These are phyloP conservation scores for Ustilago trichophora DNA, from an alignment of 1,284 basidiomycete genomes.

Conservation along the genomic window DNA sequence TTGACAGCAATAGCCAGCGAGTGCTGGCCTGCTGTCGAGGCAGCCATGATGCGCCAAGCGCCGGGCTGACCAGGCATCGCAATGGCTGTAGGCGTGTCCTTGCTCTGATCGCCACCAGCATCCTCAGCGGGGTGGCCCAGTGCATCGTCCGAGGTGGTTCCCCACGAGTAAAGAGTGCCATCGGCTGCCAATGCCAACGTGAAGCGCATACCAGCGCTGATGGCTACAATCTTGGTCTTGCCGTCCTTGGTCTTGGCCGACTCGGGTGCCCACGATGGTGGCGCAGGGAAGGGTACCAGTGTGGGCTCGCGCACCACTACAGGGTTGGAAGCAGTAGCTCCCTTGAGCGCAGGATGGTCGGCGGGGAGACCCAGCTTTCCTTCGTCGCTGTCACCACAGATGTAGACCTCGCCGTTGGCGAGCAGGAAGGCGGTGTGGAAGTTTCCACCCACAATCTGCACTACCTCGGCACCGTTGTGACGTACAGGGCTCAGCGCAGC, in stretches of 20 bases:
- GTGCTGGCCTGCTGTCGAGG: conserved; percentile 70
- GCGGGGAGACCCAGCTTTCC: conserved; percentile 55
- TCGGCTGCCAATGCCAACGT: conserved; percentile 81
- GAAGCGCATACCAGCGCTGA: conserved; percentile 81
- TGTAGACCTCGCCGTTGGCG: conserved; percentile 79
- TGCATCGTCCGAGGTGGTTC: conserved; percentile 74
- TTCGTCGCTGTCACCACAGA: conserved; percentile 60
- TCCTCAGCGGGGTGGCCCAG: conserved; percentile 67
- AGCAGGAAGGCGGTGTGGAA: conserved; percentile 90
- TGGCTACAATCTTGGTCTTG: conserved; percentile 76
- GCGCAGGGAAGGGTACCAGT: conserved; percentile 63
- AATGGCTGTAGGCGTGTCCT: conserved; percentile 75
- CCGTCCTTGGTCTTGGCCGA: conserved; percentile 60
- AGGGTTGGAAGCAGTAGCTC: conserved; percentile 25
- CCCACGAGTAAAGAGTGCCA: conserved; percentile 86
- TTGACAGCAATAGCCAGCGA: conserved; percentile 67
- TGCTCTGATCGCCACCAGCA: conserved; percentile 67
- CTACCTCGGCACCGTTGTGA: conserved; percentile 69
- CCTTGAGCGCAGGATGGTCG: conserved; percentile 41
- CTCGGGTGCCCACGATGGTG: conserved; percentile 65
- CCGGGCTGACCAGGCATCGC: conserved; percentile 69
- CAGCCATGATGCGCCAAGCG: conserved; percentile 67
- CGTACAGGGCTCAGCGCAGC: conserved; percentile 74
- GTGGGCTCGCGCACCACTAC: conserved; percentile 55
- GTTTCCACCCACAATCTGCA: conserved; percentile 78